These are phyloP conservation scores for Mallotus nudiflorus DNA, from an alignment of 345 rosid genomes.

Conservation along the genomic window DNA sequence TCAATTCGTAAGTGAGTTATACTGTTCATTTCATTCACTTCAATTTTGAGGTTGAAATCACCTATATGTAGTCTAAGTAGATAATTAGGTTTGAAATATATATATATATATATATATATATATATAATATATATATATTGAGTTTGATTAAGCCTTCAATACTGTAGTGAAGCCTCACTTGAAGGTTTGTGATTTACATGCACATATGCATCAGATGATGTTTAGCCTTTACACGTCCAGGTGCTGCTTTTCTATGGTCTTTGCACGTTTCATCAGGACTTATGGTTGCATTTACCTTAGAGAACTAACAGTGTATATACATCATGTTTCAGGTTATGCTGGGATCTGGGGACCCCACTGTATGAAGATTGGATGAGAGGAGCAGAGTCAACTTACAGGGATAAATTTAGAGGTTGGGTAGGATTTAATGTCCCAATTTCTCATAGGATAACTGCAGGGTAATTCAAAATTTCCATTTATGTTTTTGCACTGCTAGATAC, in stretches of 20 bases:
- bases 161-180: neutral
- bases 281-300: neutral
- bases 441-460: constrained; percentile 96
- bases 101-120: too few species aligned
- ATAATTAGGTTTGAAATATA: neutral
- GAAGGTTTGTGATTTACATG: neutral
- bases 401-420: constrained; percentile 95
- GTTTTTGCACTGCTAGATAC: neutral
- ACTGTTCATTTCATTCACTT: constrained; percentile 7
- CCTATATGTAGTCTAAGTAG: neutral
- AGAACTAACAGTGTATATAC: constrained; percentile 14
- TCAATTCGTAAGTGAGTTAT: constrained; percentile 81
- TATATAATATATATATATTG: too few species aligned
- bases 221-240: neutral
- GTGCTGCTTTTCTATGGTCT: neutral
- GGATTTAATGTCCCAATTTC: constrained; percentile 91
- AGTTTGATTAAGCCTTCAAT: neutral
- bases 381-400: constrained; percentile 60
- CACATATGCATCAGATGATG: neutral
- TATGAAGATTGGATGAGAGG: constrained; percentile 90
- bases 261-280: neutral
- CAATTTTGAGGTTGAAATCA: neutral
- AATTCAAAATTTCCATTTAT: constrained; percentile 23
- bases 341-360: constrained; percentile 76
- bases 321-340: constrained; percentile 74